Base-by-base conservation (phyloP, 805 yeast genomes). In the Metschnikowia henanensis region DNA sequence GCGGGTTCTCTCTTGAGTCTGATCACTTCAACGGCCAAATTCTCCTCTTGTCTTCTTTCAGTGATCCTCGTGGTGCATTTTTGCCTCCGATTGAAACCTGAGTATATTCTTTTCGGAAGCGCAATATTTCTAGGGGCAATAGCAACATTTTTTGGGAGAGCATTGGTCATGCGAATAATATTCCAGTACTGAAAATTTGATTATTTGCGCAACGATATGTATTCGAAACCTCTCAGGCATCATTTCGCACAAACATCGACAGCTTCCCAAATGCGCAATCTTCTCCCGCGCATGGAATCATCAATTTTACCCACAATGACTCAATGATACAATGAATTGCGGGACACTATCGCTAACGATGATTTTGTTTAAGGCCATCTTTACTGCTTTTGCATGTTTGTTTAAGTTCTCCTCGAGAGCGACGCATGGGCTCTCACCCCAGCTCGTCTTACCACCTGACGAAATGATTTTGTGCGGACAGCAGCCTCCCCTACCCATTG, bases 401-500 rank as follows among this genome's bases (percentile, higher is more conserved):
- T n/a, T n/a, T n/a, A n/a, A n/a, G n/a, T n/a, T n/a, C n/a, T n/a
- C n/a, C n/a, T n/a, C n/a, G n/a, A n/a, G n/a, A n/a, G n/a, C n/a
- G n/a, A n/a, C n/a, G n/a, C n/a, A n/a, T n/a, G n/a, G n/a, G n/a
- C n/a, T n/a, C n/a, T n/a, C n/a, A n/a, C n/a, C n/a, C n/a, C 3
- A 4, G 5, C 4, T 9, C 26, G 5, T 9, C 12, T 13, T 23
- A 3, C 5, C 26, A 23, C 12, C 2, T 5, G 26, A 3, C 12
- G 26, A 9, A 9, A 3, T 13, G 12, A 23, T 23, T 3, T 3
- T 9, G 8, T 2, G 15, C 9, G 30, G 15, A n/a, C 6, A 12
- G 7, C n/a, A 28, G 13, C 20, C 45, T 18, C 46, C 46, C n/a
- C 46, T 33, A 18, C 60, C 58, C 10, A 47, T 65, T 3, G 62